Evolutionary conservation across 768 basidiomycete species (phyloP).

Genomic region (Xerocomellus amylosporus): DNA sequence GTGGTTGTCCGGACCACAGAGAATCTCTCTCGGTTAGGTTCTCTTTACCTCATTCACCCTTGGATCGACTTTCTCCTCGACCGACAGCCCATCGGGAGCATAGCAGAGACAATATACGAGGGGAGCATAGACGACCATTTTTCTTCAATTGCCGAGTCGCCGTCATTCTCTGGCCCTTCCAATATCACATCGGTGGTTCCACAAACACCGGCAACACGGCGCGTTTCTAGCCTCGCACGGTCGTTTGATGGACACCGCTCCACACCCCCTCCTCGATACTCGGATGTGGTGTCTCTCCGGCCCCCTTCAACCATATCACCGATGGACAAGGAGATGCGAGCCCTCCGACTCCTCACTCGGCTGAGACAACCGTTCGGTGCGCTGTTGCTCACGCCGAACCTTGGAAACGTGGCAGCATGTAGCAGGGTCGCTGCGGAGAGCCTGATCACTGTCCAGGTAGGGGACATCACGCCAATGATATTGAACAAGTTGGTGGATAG

Average conservation of each 20-base stretch:
- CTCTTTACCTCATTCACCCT: too few species aligned
- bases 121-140: neutral
- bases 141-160: too few species aligned
- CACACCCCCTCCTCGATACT: too few species aligned
- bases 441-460: neutral
- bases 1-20: constrained; percentile 2
- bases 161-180: too few species aligned
- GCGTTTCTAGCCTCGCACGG: too few species aligned
- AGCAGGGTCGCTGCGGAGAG: neutral
- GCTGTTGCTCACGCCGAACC: neutral
- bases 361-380: neutral
- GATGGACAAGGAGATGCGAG: neutral
- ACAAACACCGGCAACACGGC: too few species aligned
- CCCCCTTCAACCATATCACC: neutral
- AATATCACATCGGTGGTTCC: too few species aligned
- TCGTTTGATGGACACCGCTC: too few species aligned
- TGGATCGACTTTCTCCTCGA: neutral
- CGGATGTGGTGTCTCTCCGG: too few species aligned
- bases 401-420: neutral
- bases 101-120: neutral
- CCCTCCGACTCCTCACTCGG: neutral
- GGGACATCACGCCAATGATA: neutral
- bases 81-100: neutral
- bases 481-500: neutral
- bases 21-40: neutral